Evolutionary conservation across 139 green algal species (phyloP).

Genomic region (Picochlorum sp.): DNA sequence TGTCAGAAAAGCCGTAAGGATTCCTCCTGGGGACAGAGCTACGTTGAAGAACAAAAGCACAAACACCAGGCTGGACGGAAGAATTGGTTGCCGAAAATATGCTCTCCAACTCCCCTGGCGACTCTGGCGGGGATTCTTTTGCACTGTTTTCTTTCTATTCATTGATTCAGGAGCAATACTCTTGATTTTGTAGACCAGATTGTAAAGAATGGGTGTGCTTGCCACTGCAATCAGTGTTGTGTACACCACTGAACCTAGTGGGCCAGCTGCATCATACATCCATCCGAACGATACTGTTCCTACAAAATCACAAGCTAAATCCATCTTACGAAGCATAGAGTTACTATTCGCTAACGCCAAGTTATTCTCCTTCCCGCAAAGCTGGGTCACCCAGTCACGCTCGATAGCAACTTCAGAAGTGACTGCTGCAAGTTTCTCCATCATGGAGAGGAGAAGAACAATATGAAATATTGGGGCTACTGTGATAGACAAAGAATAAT

Average conservation of each 20-base stretch:
- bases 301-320: conserved; percentile 31
- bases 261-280: conserved; percentile 18
- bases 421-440: conserved; percentile 15
- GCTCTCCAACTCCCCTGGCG: conserved; percentile 17
- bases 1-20: conserved; percentile 39
- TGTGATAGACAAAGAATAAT: not conserved
- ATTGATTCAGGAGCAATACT: conserved; percentile 12
- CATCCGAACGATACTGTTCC: conserved; percentile 33
- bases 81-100: conserved; percentile 37
- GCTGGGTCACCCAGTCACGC: conserved; percentile 36
- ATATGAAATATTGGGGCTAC: conserved; percentile 19
- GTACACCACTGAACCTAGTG: conserved; percentile 8
- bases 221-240: conserved; percentile 11
- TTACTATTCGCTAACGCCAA: conserved; percentile 26
- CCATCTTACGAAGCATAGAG: conserved; percentile 24
- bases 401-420: conserved; percentile 38
- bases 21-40: conserved; percentile 31
- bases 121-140: not conserved
- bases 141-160: conserved; percentile 10
- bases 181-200: conserved; percentile 21
- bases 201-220: conserved; percentile 18
- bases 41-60: conserved; percentile 49
- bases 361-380: conserved; percentile 27
- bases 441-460: conserved; percentile 22
- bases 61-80: conserved; percentile 38